Base-by-base conservation (phyloP, 441 rosid species). In the Arabidopsis lyrata region DNA sequence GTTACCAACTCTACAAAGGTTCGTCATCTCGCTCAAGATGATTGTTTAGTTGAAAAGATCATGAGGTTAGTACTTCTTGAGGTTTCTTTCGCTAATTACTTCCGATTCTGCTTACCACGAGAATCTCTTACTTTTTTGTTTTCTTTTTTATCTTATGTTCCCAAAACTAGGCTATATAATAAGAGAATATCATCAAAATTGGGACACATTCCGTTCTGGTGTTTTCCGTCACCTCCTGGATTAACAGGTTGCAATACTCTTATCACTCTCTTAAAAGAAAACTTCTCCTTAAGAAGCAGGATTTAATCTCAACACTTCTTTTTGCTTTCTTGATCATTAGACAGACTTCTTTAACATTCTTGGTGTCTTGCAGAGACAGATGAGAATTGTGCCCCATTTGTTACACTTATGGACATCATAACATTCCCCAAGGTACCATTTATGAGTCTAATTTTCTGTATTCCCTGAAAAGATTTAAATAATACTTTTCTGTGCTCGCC, bases 131-230 rank as follows among this genome's bases (percentile, higher is more conserved):
- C 39, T 0, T 10, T 13, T 60, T 36, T 49, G 39, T 8, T 14
- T 3, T 8, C 7, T 5, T 3, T 8, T 6, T 5, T 6, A 12
- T 38, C 11, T 68, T 10, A 15, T 68, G 48, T 55, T 42, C 42
- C 8, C 52, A 59, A 48, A 63, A 78, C 55, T 80, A 95, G 99
- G 76, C 60, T 70, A 55, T 86, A 80, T 65, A 80, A 81, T 42
- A 83, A 76, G 70, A 87, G 97, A 8, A 7, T 82, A 74, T 78
- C 87, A 60, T 24, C 68, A 15, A 75, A 70, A 63, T 39, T 56
- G 34, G 90, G 90, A 45, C 82, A 82, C 64, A 73, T 84, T 75
- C 91, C 96, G 22, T 81, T 63, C 55, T 87, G 86, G 89, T 67
- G 86, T 81, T 90, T 89, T 55, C 95, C 94, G 2, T 81, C 72